Conservation (phyloP, 345 rosid genomes). For the Salix koriyanagi region DNA sequence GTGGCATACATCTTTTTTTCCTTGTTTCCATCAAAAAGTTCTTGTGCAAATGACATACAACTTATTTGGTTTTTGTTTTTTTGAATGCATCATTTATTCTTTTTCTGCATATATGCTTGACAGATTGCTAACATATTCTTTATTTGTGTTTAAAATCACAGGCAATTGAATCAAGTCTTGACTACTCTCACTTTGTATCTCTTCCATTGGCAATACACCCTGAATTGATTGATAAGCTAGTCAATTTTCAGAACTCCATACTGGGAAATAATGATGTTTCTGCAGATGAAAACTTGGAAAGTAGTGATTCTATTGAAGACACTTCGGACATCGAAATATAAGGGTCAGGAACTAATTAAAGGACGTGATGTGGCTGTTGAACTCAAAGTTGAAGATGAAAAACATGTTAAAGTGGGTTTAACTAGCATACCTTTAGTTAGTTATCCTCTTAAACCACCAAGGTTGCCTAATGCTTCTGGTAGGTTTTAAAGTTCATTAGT, state of each 20-base stretch:
- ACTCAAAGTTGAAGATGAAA: slow-evolving; percentile 46
- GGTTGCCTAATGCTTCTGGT: slow-evolving; percentile 50
- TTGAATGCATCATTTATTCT: background rate
- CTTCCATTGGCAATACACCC: slow-evolving; percentile 87
- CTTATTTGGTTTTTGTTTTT: background rate
- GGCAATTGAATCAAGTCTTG: slow-evolving; percentile 59
- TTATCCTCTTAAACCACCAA: slow-evolving; percentile 55
- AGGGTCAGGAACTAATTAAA: slow-evolving; percentile 21
- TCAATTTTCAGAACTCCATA: slow-evolving; percentile 62
- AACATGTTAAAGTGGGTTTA: slow-evolving; percentile 44
- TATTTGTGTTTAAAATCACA: slow-evolving; percentile 21
- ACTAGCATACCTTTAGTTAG: slow-evolving; percentile 57
- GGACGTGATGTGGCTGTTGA: slow-evolving; percentile 35
- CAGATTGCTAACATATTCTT: background rate
- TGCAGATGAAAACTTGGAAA: slow-evolving; percentile 24
- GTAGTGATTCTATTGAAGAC: slow-evolving; percentile 40
- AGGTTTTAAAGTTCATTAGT: slow-evolving; percentile 1
- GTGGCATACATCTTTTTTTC: background rate
- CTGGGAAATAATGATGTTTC: slow-evolving; percentile 34
- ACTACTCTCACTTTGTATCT: slow-evolving; percentile 84
- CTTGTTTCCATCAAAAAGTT: background rate
- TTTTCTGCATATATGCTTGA: background rate
- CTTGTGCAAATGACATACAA: background rate
- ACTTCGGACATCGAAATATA: slow-evolving; percentile 22
- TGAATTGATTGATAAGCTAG: slow-evolving; percentile 67